Conservation (phyloP, 352 stramenopile species). For the Globisporangium canariense region DNA sequence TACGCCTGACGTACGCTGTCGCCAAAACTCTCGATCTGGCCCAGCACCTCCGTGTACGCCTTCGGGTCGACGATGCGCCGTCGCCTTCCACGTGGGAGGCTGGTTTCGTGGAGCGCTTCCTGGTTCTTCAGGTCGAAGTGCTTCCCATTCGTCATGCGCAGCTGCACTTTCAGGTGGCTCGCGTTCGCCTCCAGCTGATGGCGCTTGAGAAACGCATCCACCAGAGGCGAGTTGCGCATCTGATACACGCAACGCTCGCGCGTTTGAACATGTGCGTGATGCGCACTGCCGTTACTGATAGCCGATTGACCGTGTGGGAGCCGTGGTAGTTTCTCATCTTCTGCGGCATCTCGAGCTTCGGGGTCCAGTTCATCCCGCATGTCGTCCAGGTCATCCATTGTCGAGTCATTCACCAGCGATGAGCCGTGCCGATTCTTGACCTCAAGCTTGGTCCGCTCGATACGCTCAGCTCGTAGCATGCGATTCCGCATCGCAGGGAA, state of each 20-base stretch:
- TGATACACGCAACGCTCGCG: conserved; percentile 51
- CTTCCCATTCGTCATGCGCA: conserved; percentile 52
- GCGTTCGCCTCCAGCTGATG: conserved; percentile 54
- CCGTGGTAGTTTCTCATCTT: conserved; percentile 11
- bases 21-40: conserved; percentile 56
- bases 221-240: conserved; percentile 67
- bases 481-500: conserved; percentile 72
- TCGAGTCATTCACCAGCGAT: conserved; percentile 16
- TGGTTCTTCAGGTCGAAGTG: conserved; percentile 42
- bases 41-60: conserved; percentile 44
- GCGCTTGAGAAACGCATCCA: conserved; percentile 46
- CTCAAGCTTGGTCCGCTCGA: conserved; percentile 58
- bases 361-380: conserved; percentile 4
- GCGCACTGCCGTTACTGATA: neutral
- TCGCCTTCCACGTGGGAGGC: conserved; percentile 29
- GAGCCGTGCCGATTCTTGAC: conserved; percentile 41
- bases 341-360: neutral
- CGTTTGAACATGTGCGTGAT: conserved; percentile 28
- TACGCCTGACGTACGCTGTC: conserved; percentile 45
- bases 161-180: conserved; percentile 41
- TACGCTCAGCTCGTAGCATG: conserved; percentile 53
- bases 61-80: conserved; percentile 46
- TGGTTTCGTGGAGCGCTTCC: conserved; percentile 40
- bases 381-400: conserved; percentile 1
- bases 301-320: conserved; percentile 3